A percentile compares a stretch with the other conserved stretches of the same genome.
These are phyloP conservation scores for Rhynchospora tenuis DNA, from an alignment of 176 grass and related monocot genomes.

Conservation along the genomic window DNA sequence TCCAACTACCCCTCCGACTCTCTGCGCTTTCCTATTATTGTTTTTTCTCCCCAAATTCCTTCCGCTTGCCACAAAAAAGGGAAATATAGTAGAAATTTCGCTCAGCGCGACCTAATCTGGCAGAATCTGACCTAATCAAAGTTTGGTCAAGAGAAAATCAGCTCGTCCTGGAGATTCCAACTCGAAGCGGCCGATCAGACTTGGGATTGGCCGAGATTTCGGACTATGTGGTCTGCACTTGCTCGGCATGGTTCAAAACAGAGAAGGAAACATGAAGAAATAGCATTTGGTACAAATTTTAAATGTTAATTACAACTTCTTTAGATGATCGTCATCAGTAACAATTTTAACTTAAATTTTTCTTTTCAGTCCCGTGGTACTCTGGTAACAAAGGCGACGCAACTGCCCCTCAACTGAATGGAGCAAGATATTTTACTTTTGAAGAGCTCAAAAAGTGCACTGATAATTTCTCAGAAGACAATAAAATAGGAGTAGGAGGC, in stretches of 20 bases:
- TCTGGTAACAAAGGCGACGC: slow-evolving; percentile 29
- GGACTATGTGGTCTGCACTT: not conserved
- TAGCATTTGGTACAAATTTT: not conserved
- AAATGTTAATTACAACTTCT: not conserved
- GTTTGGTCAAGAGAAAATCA: no score
- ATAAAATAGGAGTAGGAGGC: slow-evolving; percentile 56
- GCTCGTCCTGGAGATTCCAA: no score
- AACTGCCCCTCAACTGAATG: slow-evolving; percentile 60
- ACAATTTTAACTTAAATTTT: not conserved
- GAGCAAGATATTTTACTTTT: slow-evolving; percentile 58
- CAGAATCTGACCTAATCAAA: no score
- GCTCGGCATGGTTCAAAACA: not conserved
- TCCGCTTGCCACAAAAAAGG: no score
- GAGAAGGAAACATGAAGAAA: not conserved
- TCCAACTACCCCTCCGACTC: no score
- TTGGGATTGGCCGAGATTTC: no score
- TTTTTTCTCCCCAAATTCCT: no score
- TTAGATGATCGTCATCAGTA: not conserved
- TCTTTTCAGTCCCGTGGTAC: slow-evolving; percentile 38
- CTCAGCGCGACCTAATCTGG: no score
- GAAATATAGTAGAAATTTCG: no score
- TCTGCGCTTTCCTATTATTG: no score
- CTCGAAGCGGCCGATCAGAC: no score
- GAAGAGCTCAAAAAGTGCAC: slow-evolving; percentile 57
- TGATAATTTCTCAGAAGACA: slow-evolving; percentile 45